These are phyloP conservation scores for Hymenoscyphus occultus DNA, from an alignment of 2,329 filamentous ascomycete species.

Conservation along the genomic window DNA sequence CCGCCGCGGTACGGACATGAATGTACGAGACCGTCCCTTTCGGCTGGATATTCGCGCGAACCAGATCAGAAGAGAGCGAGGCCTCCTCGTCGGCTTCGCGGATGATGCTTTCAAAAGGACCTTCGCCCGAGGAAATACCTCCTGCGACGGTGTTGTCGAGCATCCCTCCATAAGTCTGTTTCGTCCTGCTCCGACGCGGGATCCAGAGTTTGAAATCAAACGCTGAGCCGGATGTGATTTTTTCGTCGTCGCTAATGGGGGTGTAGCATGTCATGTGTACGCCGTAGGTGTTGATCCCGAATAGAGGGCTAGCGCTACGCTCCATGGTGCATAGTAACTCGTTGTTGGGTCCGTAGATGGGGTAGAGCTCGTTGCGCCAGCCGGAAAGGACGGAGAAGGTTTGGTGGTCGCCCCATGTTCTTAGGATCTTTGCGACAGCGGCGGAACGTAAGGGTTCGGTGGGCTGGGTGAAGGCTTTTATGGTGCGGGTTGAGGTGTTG, in stretches of 20 bases:
- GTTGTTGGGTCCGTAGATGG: slow-evolving; percentile 64
- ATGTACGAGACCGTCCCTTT: slow-evolving; percentile 80
- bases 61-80: slow-evolving; percentile 66
- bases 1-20: slow-evolving; percentile 70
- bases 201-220: slow-evolving; percentile 78
- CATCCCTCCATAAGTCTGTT: slow-evolving; percentile 86
- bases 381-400: slow-evolving; percentile 72
- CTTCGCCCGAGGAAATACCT: slow-evolving; percentile 76
- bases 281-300: slow-evolving; percentile 76
- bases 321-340: slow-evolving; percentile 72
- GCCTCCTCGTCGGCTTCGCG: slow-evolving; percentile 90
- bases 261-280: slow-evolving; percentile 79
- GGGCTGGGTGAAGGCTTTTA: slow-evolving; percentile 59
- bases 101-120: slow-evolving; percentile 75
- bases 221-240: slow-evolving; percentile 38
- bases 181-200: slow-evolving; percentile 69
- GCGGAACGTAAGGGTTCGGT: slow-evolving; percentile 62
- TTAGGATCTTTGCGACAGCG: slow-evolving; percentile 53
- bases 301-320: slow-evolving; percentile 67
- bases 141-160: slow-evolving; percentile 92
- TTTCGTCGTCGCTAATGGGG: slow-evolving; percentile 25
- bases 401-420: slow-evolving; percentile 65
- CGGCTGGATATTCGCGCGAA: slow-evolving; percentile 56
- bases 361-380: slow-evolving; percentile 80
- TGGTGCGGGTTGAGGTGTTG: slow-evolving; percentile 55